These are phyloP conservation scores for Henckelia pumila DNA, from an alignment of 257 asterid genomes.

Conservation along the genomic window DNA sequence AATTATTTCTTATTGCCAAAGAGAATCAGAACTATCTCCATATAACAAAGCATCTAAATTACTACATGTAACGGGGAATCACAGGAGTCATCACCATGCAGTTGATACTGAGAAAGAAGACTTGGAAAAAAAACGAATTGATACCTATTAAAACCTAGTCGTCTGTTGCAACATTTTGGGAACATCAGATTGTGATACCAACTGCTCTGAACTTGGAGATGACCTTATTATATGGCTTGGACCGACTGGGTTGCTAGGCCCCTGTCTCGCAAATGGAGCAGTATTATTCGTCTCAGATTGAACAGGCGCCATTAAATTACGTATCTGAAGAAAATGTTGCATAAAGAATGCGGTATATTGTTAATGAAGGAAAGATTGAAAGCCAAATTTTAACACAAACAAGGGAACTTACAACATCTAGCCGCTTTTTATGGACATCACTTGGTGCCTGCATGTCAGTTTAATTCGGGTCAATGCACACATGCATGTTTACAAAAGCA, in stretches of 20 bases:
- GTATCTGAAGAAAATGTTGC: constrained; percentile 47
- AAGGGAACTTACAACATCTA: constrained; percentile 62
- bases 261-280: constrained; percentile 56
- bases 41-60: neutral
- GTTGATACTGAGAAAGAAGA: constrained; percentile 15
- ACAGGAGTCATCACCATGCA: neutral
- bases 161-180: constrained; percentile 73
- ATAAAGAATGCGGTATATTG: constrained; percentile 6
- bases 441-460: constrained; percentile 60
- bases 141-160: constrained; percentile 58
- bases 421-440: constrained; percentile 78
- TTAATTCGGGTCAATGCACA: constrained; percentile 27
- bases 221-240: constrained; percentile 56
- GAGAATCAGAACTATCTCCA: neutral
- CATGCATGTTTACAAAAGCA: neutral
- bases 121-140: constrained; percentile 5
- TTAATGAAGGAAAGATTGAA: constrained; percentile 9
- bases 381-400: constrained; percentile 1
- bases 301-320: constrained; percentile 53
- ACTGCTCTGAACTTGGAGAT: constrained; percentile 77
- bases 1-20: neutral
- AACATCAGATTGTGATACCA: constrained; percentile 56
- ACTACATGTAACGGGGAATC: constrained; percentile 6
- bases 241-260: constrained; percentile 45
- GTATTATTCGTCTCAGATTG: constrained; percentile 45